Evolutionary conservation across 495 filamentous ascomycete genomes (phyloP).

Genomic region (Barbatosphaeria neglecta): DNA sequence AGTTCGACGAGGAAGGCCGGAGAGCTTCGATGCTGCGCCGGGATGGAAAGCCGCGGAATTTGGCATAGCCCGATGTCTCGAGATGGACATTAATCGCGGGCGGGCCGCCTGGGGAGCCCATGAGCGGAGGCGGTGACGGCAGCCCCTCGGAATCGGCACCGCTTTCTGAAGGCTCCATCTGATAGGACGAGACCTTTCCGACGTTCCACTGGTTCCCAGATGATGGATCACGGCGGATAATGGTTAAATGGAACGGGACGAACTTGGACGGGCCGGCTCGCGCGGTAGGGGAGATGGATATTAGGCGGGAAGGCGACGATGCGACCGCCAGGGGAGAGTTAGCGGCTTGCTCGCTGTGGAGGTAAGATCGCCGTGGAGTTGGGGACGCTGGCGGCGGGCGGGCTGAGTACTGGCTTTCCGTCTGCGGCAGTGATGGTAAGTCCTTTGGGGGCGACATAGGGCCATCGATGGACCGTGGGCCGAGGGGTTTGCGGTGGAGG

Average conservation of each 20-base stretch:
- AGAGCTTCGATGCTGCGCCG: conserved; percentile 17
- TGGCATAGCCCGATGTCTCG: conserved; percentile 37
- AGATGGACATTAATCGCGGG: conserved; percentile 33
- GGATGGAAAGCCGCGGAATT: conserved; percentile 34
- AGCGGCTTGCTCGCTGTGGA: neutral
- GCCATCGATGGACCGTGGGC: conserved; percentile 4
- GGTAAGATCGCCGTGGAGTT: neutral
- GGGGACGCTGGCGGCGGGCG: neutral
- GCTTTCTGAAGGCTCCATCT: conserved; percentile 24
- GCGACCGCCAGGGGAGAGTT: neutral
- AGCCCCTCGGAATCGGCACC: conserved; percentile 11
- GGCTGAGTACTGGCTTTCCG: neutral
- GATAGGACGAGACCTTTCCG: conserved; percentile 50
- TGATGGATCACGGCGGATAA: conserved; percentile 79
- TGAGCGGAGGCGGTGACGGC: conserved; percentile 31
- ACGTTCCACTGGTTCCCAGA: conserved; percentile 84
- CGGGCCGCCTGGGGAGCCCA: conserved; percentile 29
- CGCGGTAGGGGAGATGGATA: conserved; percentile 9
- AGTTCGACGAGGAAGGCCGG: conserved; percentile 18
- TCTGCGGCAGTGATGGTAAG: conserved; percentile 4
- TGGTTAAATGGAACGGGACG: conserved; percentile 51
- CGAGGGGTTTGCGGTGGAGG: conserved; percentile 10
- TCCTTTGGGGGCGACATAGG: conserved; percentile 3
- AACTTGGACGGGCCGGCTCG: conserved; percentile 3
- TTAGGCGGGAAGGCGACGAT: neutral